Percentiles rank a stretch among this genome's conserved stretches.
These are phyloP conservation scores for Cryphonectria carpinicola DNA, from an alignment of 2,329 filamentous ascomycete species.

Conservation along the genomic window DNA sequence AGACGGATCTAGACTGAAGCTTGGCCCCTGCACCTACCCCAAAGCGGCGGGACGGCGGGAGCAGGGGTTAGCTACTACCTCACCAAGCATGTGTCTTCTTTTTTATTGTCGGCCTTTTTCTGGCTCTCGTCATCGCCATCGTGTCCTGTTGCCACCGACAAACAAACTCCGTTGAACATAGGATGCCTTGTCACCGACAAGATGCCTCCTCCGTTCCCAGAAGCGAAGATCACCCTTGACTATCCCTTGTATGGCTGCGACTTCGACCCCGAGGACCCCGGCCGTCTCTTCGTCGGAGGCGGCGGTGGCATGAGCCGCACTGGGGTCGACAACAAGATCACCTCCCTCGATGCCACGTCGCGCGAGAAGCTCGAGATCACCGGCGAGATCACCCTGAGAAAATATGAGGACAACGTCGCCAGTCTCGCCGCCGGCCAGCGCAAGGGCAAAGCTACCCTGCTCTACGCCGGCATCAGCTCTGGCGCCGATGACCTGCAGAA, in stretches of 20 bases:
- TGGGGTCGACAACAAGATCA: slow-evolving; percentile 86
- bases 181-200: slow-evolving; percentile 18
- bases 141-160: slow-evolving; percentile 10
- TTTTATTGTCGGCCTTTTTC: not conserved
- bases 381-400: slow-evolving; percentile 76
- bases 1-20: not conserved
- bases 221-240: slow-evolving; percentile 68
- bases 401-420: slow-evolving; percentile 87
- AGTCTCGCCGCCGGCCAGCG: slow-evolving; percentile 73
- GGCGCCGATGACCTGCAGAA: slow-evolving; percentile 71
- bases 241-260: slow-evolving; percentile 89
- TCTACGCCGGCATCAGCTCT: slow-evolving; percentile 84
- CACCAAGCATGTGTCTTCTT: not conserved
- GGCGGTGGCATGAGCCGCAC: slow-evolving; percentile 82
- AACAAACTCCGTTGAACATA: not conserved
- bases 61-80: not conserved
- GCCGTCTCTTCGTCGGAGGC: slow-evolving; percentile 79
- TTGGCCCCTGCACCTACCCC: not conserved
- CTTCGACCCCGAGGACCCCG: slow-evolving; percentile 80
- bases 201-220: slow-evolving; percentile 43
- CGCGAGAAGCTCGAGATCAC: slow-evolving; percentile 66
- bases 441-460: slow-evolving; percentile 58
- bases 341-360: slow-evolving; percentile 71
- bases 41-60: not conserved
- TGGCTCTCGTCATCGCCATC: slow-evolving; percentile 2